These are phyloP conservation scores for Zostera marina DNA, from an alignment of 116 monocot genomes.

Conservation along the genomic window DNA sequence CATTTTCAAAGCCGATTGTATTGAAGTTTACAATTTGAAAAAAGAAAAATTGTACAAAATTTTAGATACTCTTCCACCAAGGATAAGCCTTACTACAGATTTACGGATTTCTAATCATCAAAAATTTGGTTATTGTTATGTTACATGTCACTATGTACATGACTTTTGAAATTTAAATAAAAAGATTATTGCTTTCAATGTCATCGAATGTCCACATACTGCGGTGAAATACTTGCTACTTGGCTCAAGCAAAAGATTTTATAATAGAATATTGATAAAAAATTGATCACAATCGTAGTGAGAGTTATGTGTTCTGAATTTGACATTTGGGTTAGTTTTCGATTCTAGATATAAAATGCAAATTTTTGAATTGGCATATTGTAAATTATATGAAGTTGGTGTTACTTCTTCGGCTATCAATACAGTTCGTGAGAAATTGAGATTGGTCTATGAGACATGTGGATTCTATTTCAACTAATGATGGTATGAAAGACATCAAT, in stretches of 20 bases:
- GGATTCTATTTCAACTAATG: no score
- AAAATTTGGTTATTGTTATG: slow-evolving; percentile 1
- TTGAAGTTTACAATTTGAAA: not conserved
- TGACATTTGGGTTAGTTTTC: not conserved
- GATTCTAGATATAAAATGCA: not conserved
- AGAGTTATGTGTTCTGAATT: not conserved
- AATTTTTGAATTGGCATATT: no score
- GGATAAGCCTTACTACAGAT: slow-evolving; percentile 1
- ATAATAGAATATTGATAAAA: not conserved
- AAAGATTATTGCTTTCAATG: not conserved
- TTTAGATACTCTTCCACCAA: not conserved
- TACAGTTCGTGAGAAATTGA: no score
- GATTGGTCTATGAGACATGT: no score
- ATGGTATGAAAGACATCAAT: no score
- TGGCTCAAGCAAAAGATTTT: slow-evolving; percentile 2
- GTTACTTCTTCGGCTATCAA: no score
- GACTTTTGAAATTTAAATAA: slow-evolving; percentile 2
- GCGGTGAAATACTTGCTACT: not conserved
- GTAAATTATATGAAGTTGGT: no score
- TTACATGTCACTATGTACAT: not conserved
- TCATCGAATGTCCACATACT: no score
- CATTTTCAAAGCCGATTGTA: not conserved
- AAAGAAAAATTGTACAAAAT: not conserved
- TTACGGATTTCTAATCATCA: slow-evolving; percentile 1
- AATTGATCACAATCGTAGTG: not conserved